Base-by-base conservation (phyloP, 1,284 basidiomycete species). In the Tilletiopsis washingtonensis region DNA sequence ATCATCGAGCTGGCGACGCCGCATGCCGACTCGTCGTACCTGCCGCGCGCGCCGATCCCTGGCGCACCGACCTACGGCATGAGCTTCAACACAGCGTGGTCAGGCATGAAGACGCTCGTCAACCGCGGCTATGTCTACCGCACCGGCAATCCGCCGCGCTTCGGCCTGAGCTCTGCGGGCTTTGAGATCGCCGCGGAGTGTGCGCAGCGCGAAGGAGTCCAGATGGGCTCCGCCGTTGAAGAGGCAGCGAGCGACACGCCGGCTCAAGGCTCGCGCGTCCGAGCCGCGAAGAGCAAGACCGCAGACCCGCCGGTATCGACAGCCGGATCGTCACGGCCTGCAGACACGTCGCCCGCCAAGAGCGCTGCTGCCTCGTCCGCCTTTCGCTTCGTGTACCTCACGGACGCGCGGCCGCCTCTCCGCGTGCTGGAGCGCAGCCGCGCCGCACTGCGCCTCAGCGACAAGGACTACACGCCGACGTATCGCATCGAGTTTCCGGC, bases 91-190 rank as follows among this genome's bases (percentile, higher is more conserved):
- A 71, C 67, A 0, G 71, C 63, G 1, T 74, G 72, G 72, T 66
- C 47, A 6, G 64, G 61, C 45, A 71, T 67, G 58, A 73, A 73
- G 48, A 70, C 64, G n/a, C 55, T 74, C 11, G 66, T 71, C 37
- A 48, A 61, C 27, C 64, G 68, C 39, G 71, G 62, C 3, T 70
- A 69, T 38, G 63, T 71, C 14, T 61, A 64, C 36, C 60, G 61
- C 14, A 56, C 54, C 1, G 71, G 72, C 15, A 70, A 71, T 43
- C 72, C 71, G 6, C 56, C 69, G 0, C 47, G 58, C 9, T 74
- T 64, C 39, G 54, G 54, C 26, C 51, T 74, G 5, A 71, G 64
- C 40, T 58, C 64, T 20, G 53, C 67, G 34, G 72, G 72, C 3
- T 61, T 55, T 20, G 47, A 40, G 1, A 48, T 74, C 11, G 68